Evolutionary conservation across 2,329 filamentous ascomycete species (phyloP), one percentile per base, ranked within the genome.

Genomic region (Colletotrichum sojae): DNA sequence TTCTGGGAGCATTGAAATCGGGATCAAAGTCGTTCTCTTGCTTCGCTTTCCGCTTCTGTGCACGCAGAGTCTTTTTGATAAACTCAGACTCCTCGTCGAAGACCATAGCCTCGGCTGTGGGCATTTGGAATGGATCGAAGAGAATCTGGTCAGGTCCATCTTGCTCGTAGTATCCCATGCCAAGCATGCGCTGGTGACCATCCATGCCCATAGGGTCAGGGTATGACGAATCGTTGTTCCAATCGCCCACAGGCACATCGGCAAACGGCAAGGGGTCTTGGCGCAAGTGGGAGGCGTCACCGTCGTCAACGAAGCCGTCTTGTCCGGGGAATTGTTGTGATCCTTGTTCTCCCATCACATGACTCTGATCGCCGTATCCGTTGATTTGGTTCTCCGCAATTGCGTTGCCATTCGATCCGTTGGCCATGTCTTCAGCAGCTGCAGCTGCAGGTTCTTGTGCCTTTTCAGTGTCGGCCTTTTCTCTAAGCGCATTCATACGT

Each of bases 81-180:
- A 83, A 86, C 49, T 89, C 87, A 6, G 87, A 83, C 46, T 86
- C 78, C 58, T 87, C 82, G 9, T 83, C 79, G 5, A 79, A 74
- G 40, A 77, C 74, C 61, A 87, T 73, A 12, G 78, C 76, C 4
- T 86, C 84, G 4, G 81, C 80, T 13, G 84, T 78, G 5, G 87
- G 88, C 31, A 82, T 81, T 72, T 89, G 84, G 73, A 89, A 90
- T 9, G 85, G 84, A 71, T 90, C 86, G 67, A 90, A 90, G 3
- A 90, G 76, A 75, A 90, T 90, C 73, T 82, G 87, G 75, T 89
- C 86, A 2, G 85, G 83, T 22, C 83, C 83, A 68, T 88, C 86
- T 72, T 88, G 87, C 65, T 89, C 84, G 74, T 89, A 90, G 76
- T 89, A 90, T 10, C 87, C 88, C 81, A 88, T 86, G 16, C 88